phyloP scores from a whole-genome alignment of 768 basidiomycete genomes.

The Tylopilus sp. region DNA sequence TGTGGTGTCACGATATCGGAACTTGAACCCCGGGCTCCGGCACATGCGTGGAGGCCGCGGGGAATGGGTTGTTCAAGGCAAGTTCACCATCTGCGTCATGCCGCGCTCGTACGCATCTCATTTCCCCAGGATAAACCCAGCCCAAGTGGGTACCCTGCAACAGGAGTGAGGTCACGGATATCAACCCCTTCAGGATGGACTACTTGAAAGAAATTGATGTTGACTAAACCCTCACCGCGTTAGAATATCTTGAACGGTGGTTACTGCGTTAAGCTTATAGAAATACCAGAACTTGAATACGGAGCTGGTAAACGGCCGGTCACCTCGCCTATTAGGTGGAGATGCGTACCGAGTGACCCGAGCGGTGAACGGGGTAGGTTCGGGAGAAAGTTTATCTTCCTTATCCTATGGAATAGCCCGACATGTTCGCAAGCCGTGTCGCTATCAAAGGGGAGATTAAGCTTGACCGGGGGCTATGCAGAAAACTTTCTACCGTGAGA shows the following conservation, averaged over 20 bases:
- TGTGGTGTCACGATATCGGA: no score
- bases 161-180: conserved; percentile 58
- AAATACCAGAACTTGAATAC: neutral
- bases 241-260: neutral
- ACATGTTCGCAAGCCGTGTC: no score
- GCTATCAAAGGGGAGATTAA: no score
- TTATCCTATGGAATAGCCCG: no score
- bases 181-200: conserved; percentile 55
- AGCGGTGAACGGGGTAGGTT: no score
- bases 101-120: neutral
- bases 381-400: no score
- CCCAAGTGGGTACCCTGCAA: conserved; percentile 84
- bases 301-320: neutral
- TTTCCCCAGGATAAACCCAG: conserved; percentile 75
- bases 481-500: no score
- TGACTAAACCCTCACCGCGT: conserved; percentile 9
- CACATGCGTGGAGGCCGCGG: no score
- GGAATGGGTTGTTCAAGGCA: conserved; percentile 89
- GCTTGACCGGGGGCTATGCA: no score
- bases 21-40: no score
- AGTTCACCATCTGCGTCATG: conserved; percentile 2
- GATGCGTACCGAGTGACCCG: neutral
- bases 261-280: neutral
- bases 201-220: conserved; percentile 55
- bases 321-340: no score